Conservation (phyloP, 1,284 basidiomycete species). For the Rhodotorula sp. region DNA sequence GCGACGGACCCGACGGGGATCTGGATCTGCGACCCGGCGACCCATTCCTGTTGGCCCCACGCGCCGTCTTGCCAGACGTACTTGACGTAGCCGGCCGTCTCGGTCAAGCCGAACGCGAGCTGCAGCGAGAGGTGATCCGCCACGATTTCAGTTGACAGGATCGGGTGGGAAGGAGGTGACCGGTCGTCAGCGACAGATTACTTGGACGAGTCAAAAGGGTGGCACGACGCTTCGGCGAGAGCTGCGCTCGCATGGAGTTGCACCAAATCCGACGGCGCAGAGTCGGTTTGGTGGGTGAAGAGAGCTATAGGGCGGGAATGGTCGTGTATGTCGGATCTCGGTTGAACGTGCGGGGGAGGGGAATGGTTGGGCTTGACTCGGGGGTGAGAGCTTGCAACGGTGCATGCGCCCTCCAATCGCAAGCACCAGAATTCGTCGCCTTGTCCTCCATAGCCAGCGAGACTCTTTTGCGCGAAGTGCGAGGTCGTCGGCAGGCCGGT, state of each 20-base stretch:
- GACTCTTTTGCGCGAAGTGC: too few relatives aligned
- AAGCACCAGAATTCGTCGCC: background rate
- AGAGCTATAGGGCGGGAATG: background rate
- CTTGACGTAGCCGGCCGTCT: conserved; percentile 40
- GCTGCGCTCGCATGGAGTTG: too few relatives aligned
- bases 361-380: too few relatives aligned
- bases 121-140: background rate
- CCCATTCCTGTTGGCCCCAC: conserved; percentile 30
- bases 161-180: too few relatives aligned
- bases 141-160: background rate
- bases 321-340: background rate
- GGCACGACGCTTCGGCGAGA: too few relatives aligned
- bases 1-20: conserved; percentile 41
- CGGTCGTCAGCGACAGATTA: too few relatives aligned
- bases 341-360: background rate
- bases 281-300: background rate
- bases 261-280: too few relatives aligned
- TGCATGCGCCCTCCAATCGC: too few relatives aligned
- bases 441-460: too few relatives aligned
- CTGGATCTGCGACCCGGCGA: conserved; percentile 45
- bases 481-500: too few relatives aligned
- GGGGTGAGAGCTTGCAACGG: too few relatives aligned
- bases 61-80: conserved; percentile 28
- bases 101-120: conserved; percentile 41
- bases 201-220: too few relatives aligned